Evolutionary conservation across 2,329 filamentous ascomycete species (phyloP).

Genomic region (Clonostachys solani): DNA sequence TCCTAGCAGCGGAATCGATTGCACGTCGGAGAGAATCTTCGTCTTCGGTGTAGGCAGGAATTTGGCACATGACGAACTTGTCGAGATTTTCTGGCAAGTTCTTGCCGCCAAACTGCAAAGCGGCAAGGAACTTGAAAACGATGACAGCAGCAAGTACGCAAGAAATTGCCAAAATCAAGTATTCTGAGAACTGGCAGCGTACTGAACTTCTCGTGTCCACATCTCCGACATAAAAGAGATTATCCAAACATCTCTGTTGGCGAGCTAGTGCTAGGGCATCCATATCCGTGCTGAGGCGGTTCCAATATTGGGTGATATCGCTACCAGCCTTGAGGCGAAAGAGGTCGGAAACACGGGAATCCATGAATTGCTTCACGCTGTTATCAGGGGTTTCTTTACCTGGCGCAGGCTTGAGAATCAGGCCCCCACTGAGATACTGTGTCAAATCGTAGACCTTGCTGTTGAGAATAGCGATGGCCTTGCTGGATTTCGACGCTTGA

Average conservation of each 20-base stretch:
- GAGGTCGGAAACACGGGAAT: constrained; percentile 64
- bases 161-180: constrained; percentile 83
- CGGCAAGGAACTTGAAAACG: constrained; percentile 93
- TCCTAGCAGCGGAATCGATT: constrained; percentile 91
- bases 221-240: constrained; percentile 90
- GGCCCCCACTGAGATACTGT: constrained; percentile 73
- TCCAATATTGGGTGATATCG: constrained; percentile 83
- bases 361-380: constrained; percentile 75
- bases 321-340: constrained; percentile 73
- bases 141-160: constrained; percentile 78
- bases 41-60: constrained; percentile 96
- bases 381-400: constrained; percentile 31
- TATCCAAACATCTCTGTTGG: constrained; percentile 84
- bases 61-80: constrained; percentile 97
- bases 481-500: constrained; percentile 55
- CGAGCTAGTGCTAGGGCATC: constrained; percentile 49
- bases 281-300: constrained; percentile 53
- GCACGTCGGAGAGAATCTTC: constrained; percentile 95
- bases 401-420: constrained; percentile 36
- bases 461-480: constrained; percentile 75
- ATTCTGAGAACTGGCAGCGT: constrained; percentile 82
- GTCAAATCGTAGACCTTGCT: constrained; percentile 85
- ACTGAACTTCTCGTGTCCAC: constrained; percentile 86
- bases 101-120: constrained; percentile 88
- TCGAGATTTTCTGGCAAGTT: constrained; percentile 93